These are phyloP conservation scores for Fusarium neocosmosporiellum DNA, from an alignment of 2,329 filamentous ascomycete species.

Conservation along the genomic window DNA sequence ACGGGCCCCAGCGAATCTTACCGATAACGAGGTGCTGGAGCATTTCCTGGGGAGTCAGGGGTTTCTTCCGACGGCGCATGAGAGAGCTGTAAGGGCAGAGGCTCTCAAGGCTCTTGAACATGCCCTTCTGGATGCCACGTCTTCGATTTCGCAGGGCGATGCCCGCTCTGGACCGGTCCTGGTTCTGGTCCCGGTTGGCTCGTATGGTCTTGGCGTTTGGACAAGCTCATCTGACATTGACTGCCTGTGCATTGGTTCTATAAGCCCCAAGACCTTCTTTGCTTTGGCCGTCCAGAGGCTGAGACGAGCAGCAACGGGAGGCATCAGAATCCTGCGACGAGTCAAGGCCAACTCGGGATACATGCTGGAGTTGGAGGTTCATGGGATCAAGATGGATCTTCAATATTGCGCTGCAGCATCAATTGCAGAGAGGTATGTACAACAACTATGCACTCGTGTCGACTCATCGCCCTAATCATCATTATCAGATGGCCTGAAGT, in stretches of 20 bases:
- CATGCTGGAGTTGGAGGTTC: slow-evolving; percentile 73
- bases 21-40: slow-evolving; percentile 50
- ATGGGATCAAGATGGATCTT: slow-evolving; percentile 69
- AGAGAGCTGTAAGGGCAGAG: slow-evolving; percentile 54
- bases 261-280: slow-evolving; percentile 72
- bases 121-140: slow-evolving; percentile 51
- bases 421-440: slow-evolving; percentile 61
- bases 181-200: slow-evolving; percentile 71
- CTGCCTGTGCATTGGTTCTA: slow-evolving; percentile 72
- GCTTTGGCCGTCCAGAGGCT: slow-evolving; percentile 66
- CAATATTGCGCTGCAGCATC: slow-evolving; percentile 72
- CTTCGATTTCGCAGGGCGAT: slow-evolving; percentile 8
- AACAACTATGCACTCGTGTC: background rate
- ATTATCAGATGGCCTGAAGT: slow-evolving; percentile 57
- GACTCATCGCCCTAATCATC: background rate
- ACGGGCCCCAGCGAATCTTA: slow-evolving; percentile 46
- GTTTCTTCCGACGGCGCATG: slow-evolving; percentile 60
- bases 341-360: slow-evolving; percentile 69
- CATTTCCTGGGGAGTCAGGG: slow-evolving; percentile 50
- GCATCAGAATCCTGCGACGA: slow-evolving; percentile 64
- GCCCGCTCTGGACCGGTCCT: slow-evolving; percentile 48
- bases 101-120: slow-evolving; percentile 60
- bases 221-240: slow-evolving; percentile 71
- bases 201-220: slow-evolving; percentile 73
- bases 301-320: slow-evolving; percentile 55